phyloP scores from a whole-genome alignment of 2,329 filamentous ascomycete species.

The Neurospora sp. region DNA sequence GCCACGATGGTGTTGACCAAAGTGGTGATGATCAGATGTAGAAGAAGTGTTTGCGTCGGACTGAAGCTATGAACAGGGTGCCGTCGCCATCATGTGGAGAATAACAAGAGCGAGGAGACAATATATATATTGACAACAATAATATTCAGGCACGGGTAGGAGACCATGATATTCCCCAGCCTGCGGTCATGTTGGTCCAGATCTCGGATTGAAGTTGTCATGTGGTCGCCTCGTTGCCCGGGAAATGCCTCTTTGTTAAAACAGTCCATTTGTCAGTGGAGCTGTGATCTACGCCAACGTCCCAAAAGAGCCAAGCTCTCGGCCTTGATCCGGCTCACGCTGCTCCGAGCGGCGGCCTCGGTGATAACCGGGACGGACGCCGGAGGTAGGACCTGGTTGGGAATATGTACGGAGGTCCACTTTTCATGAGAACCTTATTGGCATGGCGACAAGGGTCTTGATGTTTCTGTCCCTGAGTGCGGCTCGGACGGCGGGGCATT shows the following conservation, averaged over 20 bases:
- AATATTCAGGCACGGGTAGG: background rate
- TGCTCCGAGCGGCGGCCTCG: background rate
- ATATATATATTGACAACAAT: background rate
- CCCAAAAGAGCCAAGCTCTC: background rate
- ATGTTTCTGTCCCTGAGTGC: background rate
- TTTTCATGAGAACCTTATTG: background rate
- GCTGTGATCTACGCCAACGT: background rate
- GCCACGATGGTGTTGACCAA: background rate
- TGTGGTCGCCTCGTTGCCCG: background rate
- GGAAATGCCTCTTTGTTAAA: background rate
- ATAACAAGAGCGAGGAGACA: background rate
- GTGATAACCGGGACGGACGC: background rate
- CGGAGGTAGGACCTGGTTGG: background rate
- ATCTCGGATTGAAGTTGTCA: background rate
- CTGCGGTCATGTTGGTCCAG: background rate
- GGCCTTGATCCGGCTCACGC: background rate
- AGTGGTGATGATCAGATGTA: background rate
- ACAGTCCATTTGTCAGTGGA: background rate
- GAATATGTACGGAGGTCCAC: background rate
- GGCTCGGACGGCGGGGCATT: slow-evolving; percentile 1
- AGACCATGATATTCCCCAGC: background rate
- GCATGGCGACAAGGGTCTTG: background rate
- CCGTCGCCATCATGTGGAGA: background rate
- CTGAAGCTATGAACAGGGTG: background rate
- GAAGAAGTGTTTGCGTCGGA: background rate